phyloP scores from a whole-genome alignment of 257 asterid species.

The Nicotiana knightiana region DNA sequence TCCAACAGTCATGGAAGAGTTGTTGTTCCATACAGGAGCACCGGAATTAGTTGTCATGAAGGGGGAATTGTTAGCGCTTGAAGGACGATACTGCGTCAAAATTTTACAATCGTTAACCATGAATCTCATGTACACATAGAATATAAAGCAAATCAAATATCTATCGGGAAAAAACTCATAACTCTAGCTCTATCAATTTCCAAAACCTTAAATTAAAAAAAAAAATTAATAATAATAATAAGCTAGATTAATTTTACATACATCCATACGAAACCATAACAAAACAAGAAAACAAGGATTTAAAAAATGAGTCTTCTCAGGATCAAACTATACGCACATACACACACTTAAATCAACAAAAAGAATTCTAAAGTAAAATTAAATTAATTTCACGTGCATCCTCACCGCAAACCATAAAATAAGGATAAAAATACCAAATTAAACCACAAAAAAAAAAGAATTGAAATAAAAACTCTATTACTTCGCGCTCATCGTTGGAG shows the following conservation, averaged over 20 bases:
- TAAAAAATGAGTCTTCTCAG: too few species aligned
- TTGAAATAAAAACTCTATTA: neutral
- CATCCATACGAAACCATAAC: neutral
- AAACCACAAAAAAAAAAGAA: neutral
- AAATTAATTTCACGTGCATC: too few species aligned
- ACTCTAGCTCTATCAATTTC: neutral
- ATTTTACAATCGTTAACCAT: conserved; percentile 13
- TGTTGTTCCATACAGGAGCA: conserved; percentile 86
- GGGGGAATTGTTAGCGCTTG: conserved; percentile 71
- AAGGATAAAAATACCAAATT: neutral
- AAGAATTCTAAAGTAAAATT: too few species aligned
- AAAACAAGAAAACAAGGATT: too few species aligned
- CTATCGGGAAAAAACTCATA: neutral
- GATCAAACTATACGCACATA: neutral
- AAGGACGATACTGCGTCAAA: conserved; percentile 70
- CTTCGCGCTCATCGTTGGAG: neutral
- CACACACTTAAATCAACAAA: neutral
- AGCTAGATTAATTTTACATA: neutral
- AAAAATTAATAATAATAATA: neutral
- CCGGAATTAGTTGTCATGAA: conserved; percentile 84
- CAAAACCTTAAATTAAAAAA: neutral
- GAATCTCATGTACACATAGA: neutral
- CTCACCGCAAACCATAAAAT: neutral
- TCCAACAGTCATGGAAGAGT: conserved; percentile 81
- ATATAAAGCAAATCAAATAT: neutral